Base-by-base conservation (phyloP, 441 rosid species). In the Eutrema salsugineum region DNA sequence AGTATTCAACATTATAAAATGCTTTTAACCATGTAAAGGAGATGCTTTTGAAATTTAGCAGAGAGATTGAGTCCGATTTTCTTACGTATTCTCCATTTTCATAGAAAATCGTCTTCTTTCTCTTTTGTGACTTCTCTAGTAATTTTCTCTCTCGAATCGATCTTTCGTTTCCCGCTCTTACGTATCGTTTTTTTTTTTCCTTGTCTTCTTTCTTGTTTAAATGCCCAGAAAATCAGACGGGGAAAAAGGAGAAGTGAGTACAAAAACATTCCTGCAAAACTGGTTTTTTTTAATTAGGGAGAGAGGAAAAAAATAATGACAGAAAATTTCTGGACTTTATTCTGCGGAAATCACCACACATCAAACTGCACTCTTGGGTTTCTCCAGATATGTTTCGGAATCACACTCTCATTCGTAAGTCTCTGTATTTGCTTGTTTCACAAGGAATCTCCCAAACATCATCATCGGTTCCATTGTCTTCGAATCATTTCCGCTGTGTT, bases 291-390 rank as follows among this genome's bases (percentile, higher is more conserved):
- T 16, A 32, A 42, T 39, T 4, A 63, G 14, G 36, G 54, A 57
- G 36, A 50, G 33, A 56, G 7, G 4, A 38, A 53, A 33, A 61
- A 58, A 40, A 71, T 35, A 46, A 78, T 69, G 76, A 80, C 66
- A 83, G 92, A 68, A 66, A 68, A 53, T 17, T 70, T 84, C 16
- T 83, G 89, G 96, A 70, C 40, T 33, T 54, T 53, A 69, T 87
- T 90, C 57, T 89, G 98, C 33, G 92, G 85, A 73, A 76, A 86
- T 40, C 78, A 85, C 14, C 79, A 80, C 58, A 83, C 91, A 16
- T 59, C 81, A 80, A 77, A 87, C 1, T 93, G 95, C 70, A 57
- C 72, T 80, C 83, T 83, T 55, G 83, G 81, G 5, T 80, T 80
- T 17, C 68, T 88, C 42, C 77, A 86, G 66, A 73, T 83, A 66